Base-by-base conservation (phyloP, 352 stramenopile species). In the Aphanomyces euteiches region DNA sequence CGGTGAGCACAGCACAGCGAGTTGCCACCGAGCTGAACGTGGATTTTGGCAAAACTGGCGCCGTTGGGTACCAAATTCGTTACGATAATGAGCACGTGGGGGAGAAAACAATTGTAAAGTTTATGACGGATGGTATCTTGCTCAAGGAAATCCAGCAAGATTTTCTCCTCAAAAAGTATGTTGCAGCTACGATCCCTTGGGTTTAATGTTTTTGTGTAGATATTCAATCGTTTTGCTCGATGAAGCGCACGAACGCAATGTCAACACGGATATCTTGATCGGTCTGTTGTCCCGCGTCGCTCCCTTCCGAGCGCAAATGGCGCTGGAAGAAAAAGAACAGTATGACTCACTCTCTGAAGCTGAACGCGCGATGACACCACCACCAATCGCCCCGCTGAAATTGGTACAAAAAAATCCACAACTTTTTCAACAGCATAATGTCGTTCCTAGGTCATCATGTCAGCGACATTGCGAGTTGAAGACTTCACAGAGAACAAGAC, bases 91-190 rank as follows among this genome's bases (percentile, higher is more conserved):
- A 91, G 56, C 96, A 98, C 43, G 79, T 99, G 7, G 89, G 91
- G 38, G 65, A 84, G 28, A 74, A 87, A 21, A 99, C 94, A 15
- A 84, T 87, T 7, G 85, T 99, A 59, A 99, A 99, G 78, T 99
- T 99, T 76, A 99, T 99, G 97, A 99, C 97, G 5, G 97, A 99
- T 75, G 97, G 97, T 72, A 98, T 99, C 69, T 76, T 99, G 45
- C 80, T 99, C n/a, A 93, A 97, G 75, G 97, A 98, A 77, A 97
- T 98, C 72, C 90, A 98, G 74, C 81, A 90, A 56, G 84, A 93
- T 58, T 92, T 92, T 53, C 69, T 92, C 39, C 65, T 93, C 54
- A 79, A 80, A 38, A 77, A 88, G 38, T 65, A 45, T 39, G 50
- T 69, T 15, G n/a, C 39, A 28, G 39, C 19, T 15, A 15, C 1